Evolutionary conservation across 441 rosid species (phyloP), one percentile per base, ranked within the genome.

Genomic region (Euphorbia neoarborescens): DNA sequence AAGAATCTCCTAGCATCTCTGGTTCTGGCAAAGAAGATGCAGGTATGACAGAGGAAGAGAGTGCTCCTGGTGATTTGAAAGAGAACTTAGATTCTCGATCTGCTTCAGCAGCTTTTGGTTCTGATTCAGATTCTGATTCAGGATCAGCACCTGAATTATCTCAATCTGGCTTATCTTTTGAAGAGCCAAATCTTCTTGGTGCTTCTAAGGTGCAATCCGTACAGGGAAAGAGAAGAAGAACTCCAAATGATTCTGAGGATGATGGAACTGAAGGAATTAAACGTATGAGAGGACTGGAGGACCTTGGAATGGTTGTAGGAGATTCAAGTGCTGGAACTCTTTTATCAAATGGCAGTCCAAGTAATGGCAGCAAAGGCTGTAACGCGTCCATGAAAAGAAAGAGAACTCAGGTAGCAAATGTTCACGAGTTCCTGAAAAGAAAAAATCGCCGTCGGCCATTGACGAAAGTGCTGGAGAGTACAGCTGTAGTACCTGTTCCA

Each of bases 281-380:
- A 87, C 90, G 99, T 0, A 95, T 95, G 99, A 90, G 92, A 86
- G 99, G 99, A 65, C 97, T 90, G 71, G 93, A 84, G 83, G 98
- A 95, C 84, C 84, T 92, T 65, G 98, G 90, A 75, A 83, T 81
- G 80, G 82, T 82, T 73, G 74, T 81, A 71, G 85, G 84, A 61
- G 83, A 85, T 75, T 80, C 84, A 66, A 80, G 75, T 70, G 80
- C 65, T 35, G 84, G 76, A 51, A 83, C 77, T 74, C 68, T 80
- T 67, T 30, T 85, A 75, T 78, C 82, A 51, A 84, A 88, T 83
- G 90, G 88, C 35, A 73, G 73, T 76, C 80, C 77, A 53, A 75
- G 77, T 8, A 88, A 83, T 77, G 90, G 87, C 62, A 71, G 77
- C 78, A 89, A 77, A 77, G 81, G 34, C 51, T 66, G 70, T 75